Conservation (phyloP, 2,329 filamentous ascomycete species). For the Amphichorda felina region DNA sequence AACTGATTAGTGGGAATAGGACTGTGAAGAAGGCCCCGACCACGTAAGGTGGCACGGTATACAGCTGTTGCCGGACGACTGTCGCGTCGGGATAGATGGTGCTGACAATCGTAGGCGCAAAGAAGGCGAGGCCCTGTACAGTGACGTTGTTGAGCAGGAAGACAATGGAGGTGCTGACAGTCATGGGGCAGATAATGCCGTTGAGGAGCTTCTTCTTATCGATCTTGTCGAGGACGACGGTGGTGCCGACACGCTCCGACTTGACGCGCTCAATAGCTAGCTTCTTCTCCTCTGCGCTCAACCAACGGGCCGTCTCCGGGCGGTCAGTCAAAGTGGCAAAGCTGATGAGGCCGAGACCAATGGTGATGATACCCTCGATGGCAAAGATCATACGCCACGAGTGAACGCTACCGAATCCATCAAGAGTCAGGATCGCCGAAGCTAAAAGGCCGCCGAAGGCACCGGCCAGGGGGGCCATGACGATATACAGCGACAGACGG, state of each 20-base stretch:
- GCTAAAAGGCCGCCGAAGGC: slow-evolving; percentile 60
- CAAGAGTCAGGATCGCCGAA: slow-evolving; percentile 49
- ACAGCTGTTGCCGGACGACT: slow-evolving; percentile 53
- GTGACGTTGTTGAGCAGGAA: slow-evolving; percentile 59
- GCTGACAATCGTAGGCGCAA: slow-evolving; percentile 54
- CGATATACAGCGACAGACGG: slow-evolving; percentile 55
- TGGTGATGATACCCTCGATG: slow-evolving; percentile 52
- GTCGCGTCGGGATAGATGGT: slow-evolving; percentile 49
- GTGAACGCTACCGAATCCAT: slow-evolving; percentile 41
- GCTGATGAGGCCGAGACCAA: slow-evolving; percentile 41
- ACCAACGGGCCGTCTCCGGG: slow-evolving; percentile 55
- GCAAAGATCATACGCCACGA: slow-evolving; percentile 60
- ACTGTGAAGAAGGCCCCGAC: slow-evolving; percentile 58
- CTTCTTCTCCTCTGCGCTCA: slow-evolving; percentile 52
- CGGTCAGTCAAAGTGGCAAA: slow-evolving; percentile 58
- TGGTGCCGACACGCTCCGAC: slow-evolving; percentile 52
- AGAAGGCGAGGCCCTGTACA: slow-evolving; percentile 60
- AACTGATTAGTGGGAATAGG: slow-evolving; percentile 47
- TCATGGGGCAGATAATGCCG: slow-evolving; percentile 53
- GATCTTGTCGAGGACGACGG: slow-evolving; percentile 51
- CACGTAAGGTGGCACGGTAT: slow-evolving; percentile 59
- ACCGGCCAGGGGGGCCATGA: slow-evolving; percentile 58
- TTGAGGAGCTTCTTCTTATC: slow-evolving; percentile 44
- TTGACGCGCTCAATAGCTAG: slow-evolving; percentile 56
- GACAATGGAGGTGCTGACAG: slow-evolving; percentile 41